Percentiles rank a stretch among this genome's conserved stretches.
Evolutionary conservation across 1,284 basidiomycete species (phyloP).

Genomic region (Xanthoconium separans): DNA sequence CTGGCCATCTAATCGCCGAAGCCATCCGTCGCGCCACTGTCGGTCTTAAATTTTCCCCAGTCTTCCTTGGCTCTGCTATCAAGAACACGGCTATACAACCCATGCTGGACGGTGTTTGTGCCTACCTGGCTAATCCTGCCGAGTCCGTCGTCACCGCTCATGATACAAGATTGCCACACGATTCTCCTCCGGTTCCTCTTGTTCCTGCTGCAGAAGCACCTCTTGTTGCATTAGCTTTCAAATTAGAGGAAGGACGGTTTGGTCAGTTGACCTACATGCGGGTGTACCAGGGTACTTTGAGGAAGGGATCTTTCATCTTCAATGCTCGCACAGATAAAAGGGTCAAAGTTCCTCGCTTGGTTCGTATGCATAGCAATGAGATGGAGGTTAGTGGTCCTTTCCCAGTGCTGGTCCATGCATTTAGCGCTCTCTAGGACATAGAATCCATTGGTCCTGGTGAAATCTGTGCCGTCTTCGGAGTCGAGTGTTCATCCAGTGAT

Average conservation of each 20-base stretch:
- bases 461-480: constrained; percentile 99
- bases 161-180: constrained; percentile 71
- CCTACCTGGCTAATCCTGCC: constrained; percentile 92
- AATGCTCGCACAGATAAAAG: constrained; percentile 97
- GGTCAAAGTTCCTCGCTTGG: constrained; percentile 96
- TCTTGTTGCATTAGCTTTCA: constrained; percentile 95
- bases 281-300: constrained; percentile 95
- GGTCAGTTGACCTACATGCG: constrained; percentile 99
- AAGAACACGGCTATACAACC: constrained; percentile 98
- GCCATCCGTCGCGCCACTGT: constrained; percentile 92
- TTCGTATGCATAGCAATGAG: constrained; percentile 98
- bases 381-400: constrained; percentile 73
- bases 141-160: constrained; percentile 83
- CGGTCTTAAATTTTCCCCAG: constrained; percentile 89
- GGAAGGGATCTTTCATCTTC: constrained; percentile 83
- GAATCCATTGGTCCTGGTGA: constrained; percentile 96
- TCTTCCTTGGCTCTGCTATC: constrained; percentile 96
- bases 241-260: constrained; percentile 96
- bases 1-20: constrained; percentile 70
- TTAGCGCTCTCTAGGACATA: constrained; percentile 63
- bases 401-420: not conserved
- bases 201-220: constrained; percentile 83
- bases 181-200: constrained; percentile 72
- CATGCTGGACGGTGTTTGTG: constrained; percentile 91
- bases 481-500: constrained; percentile 98